Evolutionary conservation across 805 yeast genomes (phyloP), one percentile per base, ranked within the genome.

Genomic region (Kuraishia capsulata): DNA sequence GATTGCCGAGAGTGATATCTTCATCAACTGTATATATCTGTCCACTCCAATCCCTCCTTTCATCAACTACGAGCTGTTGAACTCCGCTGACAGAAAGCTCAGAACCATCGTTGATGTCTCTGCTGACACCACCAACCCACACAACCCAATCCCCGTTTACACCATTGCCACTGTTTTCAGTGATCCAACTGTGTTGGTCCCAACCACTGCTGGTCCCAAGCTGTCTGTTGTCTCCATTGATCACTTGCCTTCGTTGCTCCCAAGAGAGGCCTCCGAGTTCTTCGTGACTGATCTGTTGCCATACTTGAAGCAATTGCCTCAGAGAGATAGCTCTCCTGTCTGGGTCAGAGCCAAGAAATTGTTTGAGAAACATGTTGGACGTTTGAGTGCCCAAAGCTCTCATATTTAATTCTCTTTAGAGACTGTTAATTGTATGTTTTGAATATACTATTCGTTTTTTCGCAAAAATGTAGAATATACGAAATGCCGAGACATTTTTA

Each of bases 51-150:
- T 92, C 54, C 81, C 97, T 25, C 97, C 97, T 38, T 92, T 92
- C 59, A 71, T 87, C 56, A 76, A 81, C 63, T 62, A 57, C 50
- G 83, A 82, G 24, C 60, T 74, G 42, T 72, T 92, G 58, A 83
- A 84, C 64, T 60, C 56, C 42, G 63, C 67, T 33, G 62, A 67
- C 46, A 86, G 98, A 76, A 81, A 72, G 47, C 74, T 92, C 56
- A 77, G 90, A 62, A 86, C 94, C 14, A 87, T 92, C 44, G 97
- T 92, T 38, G 99, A 92, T 61, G 99, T 92, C 41, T 85, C 96
- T 38, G 98, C 98, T 40, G 99, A 92, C 65, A 92, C 97, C 35
- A 92, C 98, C 39, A 92, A 92, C 63, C 97, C 97, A 44, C 90
- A 88, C 70, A 92, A 92, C 67, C 99, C 99, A 41, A 76, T 92